Conservation (phyloP, 495 filamentous ascomycete genomes). For the Hyaloscypha variabilis region DNA sequence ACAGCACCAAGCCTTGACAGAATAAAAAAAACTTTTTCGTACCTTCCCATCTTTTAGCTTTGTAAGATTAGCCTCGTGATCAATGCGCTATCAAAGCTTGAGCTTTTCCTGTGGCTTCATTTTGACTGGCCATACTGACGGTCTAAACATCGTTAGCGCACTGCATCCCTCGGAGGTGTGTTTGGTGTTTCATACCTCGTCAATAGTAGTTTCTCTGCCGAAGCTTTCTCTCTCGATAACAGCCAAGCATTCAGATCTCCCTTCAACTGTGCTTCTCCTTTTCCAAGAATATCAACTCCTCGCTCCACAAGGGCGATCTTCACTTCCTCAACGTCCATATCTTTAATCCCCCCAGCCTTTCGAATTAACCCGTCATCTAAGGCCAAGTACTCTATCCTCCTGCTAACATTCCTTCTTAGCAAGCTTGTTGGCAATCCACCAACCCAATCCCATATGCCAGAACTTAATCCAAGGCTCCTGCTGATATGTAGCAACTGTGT, state of each 20-base stretch:
- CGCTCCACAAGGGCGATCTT: conserved; percentile 56
- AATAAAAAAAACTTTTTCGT: not conserved
- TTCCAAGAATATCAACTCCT: conserved; percentile 42
- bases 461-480: conserved; percentile 45
- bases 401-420: conserved; percentile 44
- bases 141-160: conserved; percentile 20
- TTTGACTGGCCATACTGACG: conserved; percentile 26
- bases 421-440: conserved; percentile 37
- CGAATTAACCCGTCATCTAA: conserved; percentile 62
- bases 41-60: not conserved
- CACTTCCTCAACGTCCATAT: conserved; percentile 57
- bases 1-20: not conserved
- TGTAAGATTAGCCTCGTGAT: not conserved
- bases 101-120: not conserved
- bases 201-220: conserved; percentile 27
- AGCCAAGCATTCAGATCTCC: conserved; percentile 35
- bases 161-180: not conserved
- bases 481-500: conserved; percentile 38
- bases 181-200: conserved; percentile 28
- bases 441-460: conserved; percentile 47
- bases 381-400: conserved; percentile 53
- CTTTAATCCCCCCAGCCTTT: conserved; percentile 50
- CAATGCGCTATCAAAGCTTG: not conserved
- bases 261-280: conserved; percentile 29
- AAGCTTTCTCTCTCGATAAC: conserved; percentile 27